These are phyloP conservation scores for Kwoniella europaea DNA, from an alignment of 768 basidiomycete genomes.

Conservation along the genomic window DNA sequence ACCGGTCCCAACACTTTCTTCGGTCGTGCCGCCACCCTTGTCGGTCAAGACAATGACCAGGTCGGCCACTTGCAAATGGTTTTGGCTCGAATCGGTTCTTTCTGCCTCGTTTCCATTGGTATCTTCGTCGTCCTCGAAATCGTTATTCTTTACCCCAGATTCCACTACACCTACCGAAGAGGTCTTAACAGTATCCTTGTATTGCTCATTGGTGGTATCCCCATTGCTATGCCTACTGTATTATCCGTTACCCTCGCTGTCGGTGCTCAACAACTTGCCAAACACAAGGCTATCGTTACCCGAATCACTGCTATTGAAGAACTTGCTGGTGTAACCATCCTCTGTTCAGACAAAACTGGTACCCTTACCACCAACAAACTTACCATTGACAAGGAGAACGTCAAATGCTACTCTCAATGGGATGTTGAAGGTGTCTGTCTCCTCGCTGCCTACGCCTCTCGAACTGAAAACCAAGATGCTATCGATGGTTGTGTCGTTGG, in stretches of 20 bases:
- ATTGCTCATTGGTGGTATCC: constrained; percentile 98
- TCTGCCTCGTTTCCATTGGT: constrained; percentile 95
- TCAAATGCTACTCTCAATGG: constrained; percentile 88
- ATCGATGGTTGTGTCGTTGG: constrained; percentile 86
- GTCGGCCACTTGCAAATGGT: constrained; percentile 99
- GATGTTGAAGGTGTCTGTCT: constrained; percentile 88
- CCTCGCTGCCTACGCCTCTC: constrained; percentile 92
- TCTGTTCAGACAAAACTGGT: constrained; percentile 99
- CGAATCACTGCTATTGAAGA: constrained; percentile 99
- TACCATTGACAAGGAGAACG: constrained; percentile 90
- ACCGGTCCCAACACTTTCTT: constrained; percentile 96
- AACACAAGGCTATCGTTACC: constrained; percentile 99
- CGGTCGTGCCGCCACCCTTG: constrained; percentile 95
- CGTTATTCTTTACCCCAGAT: constrained; percentile 87
- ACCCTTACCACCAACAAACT: constrained; percentile 99
- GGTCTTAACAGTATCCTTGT: constrained; percentile 98
- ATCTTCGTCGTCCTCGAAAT: constrained; percentile 95
- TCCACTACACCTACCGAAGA: constrained; percentile 86
- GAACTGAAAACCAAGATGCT: constrained; percentile 98
- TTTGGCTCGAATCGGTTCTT: constrained; percentile 94
- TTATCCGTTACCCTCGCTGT: constrained; percentile 97
- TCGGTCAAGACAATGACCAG: constrained; percentile 96
- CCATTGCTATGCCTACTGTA: constrained; percentile 99
- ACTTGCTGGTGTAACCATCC: constrained; percentile 95
- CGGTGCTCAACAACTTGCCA: constrained; percentile 97